Percentiles rank a stretch among this genome's conserved stretches.
These are phyloP conservation scores for Crepidotus variabilis DNA, from an alignment of 768 basidiomycete species.

Conservation along the genomic window DNA sequence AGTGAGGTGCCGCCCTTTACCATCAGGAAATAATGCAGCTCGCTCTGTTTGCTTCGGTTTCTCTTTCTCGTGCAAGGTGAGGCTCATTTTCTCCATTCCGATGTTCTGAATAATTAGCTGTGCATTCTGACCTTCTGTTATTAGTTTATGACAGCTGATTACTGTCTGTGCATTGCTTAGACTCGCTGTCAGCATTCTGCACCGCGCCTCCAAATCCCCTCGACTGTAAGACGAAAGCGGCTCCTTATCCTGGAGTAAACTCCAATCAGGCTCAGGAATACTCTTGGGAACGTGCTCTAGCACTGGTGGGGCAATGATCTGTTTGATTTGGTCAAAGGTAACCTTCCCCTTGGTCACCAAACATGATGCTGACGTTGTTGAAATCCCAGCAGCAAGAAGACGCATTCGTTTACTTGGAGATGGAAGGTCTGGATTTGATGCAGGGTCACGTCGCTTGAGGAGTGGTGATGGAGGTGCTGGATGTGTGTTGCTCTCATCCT, in stretches of 20 bases:
- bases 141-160: constrained; percentile 6
- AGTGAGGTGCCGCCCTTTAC: constrained; percentile 7
- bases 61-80: constrained; percentile 15
- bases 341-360: constrained; percentile 16
- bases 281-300: constrained; percentile 3
- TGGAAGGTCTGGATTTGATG: constrained; percentile 1
- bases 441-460: neutral
- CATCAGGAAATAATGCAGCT: constrained; percentile 7
- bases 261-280: neutral
- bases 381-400: constrained; percentile 12
- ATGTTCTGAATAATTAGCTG: constrained; percentile 19
- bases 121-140: constrained; percentile 13
- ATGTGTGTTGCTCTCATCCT: constrained; percentile 17
- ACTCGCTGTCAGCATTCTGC: neutral
- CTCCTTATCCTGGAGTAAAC: neutral
- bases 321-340: constrained; percentile 10
- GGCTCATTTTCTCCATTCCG: constrained; percentile 8
- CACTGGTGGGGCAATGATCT: constrained; percentile 5
- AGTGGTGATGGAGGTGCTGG: neutral
- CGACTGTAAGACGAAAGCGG: neutral
- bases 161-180: constrained; percentile 1
- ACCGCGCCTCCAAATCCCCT: constrained; percentile 3
- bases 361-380: constrained; percentile 21
- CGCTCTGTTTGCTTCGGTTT: constrained; percentile 8
- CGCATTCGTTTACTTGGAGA: constrained; percentile 8